Base-by-base conservation (phyloP, 768 basidiomycete genomes). In the Kwoniella sp. region DNA sequence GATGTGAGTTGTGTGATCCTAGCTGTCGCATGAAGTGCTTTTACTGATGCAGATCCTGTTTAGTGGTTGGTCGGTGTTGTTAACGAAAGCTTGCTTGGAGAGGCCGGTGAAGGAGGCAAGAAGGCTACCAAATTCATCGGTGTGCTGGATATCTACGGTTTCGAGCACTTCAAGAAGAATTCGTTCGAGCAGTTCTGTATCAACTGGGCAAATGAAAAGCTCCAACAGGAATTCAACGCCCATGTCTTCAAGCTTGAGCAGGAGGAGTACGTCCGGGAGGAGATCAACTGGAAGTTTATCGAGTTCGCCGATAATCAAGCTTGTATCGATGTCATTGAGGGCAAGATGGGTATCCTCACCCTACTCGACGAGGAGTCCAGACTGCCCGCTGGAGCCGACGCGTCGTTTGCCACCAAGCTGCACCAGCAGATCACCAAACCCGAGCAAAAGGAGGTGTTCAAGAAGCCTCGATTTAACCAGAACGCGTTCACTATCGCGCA, bases 231-330 rank as follows among this genome's bases (percentile, higher is more conserved):
- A 88, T 99, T 99, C 79, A 98, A 98, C 66, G 95, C 93, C 1
- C 95, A 99, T 71, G 95, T 99, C 42, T 74, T 74, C 68, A 73
- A 73, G 79, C 83, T 99, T 34, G 95, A 99, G 72, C 95, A 99
- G 78, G 95, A 98, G 73, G 95, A 99, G 76, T 99, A 99, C 69
- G 84, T 98, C 45, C 89, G 93, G 60, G 95, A 99, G 72, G 81
- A 95, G 75, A 99, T 99, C 72, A 90, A 95, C 73, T 99, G 95
- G 95, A 96, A 88, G 8, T 98, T 98, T 76, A 99, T 99, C 73
- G 93, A 98, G 67, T 99, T 95, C 75, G 89, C 89, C 9, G 95
- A 99, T 76, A 99, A 99, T 69, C 95, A 98, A 69, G 90, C 90
- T 36, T 96, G 93, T 74, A 99, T 99, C 75, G 88, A 99, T 71